Evolutionary conservation across 441 rosid species (phyloP).

Genomic region (Euphorbia schlechtendalii): DNA sequence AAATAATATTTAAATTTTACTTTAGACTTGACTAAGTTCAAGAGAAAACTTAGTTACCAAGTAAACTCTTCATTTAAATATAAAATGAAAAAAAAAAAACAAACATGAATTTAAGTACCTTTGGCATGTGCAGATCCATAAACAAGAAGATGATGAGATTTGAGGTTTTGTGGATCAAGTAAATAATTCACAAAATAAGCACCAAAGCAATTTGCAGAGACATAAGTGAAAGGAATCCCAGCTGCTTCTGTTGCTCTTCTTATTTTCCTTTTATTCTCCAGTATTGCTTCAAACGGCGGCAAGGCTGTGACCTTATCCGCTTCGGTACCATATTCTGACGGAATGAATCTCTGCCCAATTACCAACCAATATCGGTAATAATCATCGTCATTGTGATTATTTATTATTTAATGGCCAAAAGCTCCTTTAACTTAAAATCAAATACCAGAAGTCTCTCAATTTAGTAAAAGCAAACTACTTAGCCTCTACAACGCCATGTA

Average conservation of each 20-base stretch:
- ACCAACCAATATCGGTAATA: no score
- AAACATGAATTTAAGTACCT: conserved; percentile 6
- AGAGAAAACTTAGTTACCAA: no score
- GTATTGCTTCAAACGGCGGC: conserved; percentile 32
- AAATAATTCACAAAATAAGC: conserved; percentile 31
- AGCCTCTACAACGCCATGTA: no score
- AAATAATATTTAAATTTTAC: no score
- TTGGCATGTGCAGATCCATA: conserved; percentile 26
- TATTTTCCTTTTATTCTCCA: conserved; percentile 32
- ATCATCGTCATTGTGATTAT: no score
- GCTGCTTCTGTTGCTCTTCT: conserved; percentile 38
- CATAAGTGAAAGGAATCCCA: conserved; percentile 27
- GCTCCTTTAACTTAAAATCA: no score
- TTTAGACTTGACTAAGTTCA: no score
- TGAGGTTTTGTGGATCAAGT: conserved; percentile 23
- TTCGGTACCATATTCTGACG: conserved; percentile 38
- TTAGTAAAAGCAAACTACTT: no score
- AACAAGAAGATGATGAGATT: conserved; percentile 13
- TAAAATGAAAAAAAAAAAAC: not conserved
- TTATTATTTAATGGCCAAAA: no score
- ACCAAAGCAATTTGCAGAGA: conserved; percentile 34
- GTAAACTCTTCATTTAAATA: not conserved
- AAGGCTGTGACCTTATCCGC: conserved; percentile 30
- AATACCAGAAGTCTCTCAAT: no score
- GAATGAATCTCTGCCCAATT: conserved; percentile 44